phyloP scores from a whole-genome alignment of 441 rosid genomes.

The Populus tomentosa region DNA sequence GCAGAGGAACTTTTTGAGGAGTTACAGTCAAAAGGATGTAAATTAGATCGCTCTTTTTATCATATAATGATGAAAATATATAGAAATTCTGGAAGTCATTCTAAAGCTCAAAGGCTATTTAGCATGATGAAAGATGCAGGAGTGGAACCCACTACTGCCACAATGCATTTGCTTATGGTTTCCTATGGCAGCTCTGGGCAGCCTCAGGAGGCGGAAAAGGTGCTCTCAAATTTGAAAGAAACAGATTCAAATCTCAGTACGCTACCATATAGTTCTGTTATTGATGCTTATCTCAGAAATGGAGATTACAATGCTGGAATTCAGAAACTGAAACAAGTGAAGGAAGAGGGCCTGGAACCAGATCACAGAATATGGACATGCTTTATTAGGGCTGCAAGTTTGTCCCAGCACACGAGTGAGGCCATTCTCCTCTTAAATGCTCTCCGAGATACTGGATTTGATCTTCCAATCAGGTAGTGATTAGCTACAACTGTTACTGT shows the following conservation, averaged over 20 bases:
- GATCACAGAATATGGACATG: constrained; percentile 97
- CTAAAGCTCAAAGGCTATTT: constrained; percentile 70
- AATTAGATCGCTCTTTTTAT: constrained; percentile 85
- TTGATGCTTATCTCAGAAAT: constrained; percentile 79
- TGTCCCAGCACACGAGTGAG: constrained; percentile 45
- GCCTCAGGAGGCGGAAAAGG: constrained; percentile 87
- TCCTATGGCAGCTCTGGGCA: constrained; percentile 85
- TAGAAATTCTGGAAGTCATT: constrained; percentile 63
- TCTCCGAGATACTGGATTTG: constrained; percentile 63
- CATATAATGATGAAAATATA: constrained; percentile 91
- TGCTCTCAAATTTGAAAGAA: constrained; percentile 66
- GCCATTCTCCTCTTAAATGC: constrained; percentile 65
- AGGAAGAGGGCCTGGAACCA: constrained; percentile 66
- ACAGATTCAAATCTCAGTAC: constrained; percentile 59
- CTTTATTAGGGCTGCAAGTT: constrained; percentile 89
- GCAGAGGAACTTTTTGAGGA: constrained; percentile 79
- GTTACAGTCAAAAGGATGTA: constrained; percentile 56
- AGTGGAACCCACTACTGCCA: constrained; percentile 68
- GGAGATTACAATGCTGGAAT: constrained; percentile 67
- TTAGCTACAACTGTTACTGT: neutral
- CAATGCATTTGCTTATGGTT: constrained; percentile 96
- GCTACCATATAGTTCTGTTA: constrained; percentile 77
- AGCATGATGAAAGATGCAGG: constrained; percentile 79
- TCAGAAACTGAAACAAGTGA: constrained; percentile 71
- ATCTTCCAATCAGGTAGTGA: constrained; percentile 76